Base-by-base conservation (phyloP, 106 monocot genomes). In the Dendrobium nobile region DNA sequence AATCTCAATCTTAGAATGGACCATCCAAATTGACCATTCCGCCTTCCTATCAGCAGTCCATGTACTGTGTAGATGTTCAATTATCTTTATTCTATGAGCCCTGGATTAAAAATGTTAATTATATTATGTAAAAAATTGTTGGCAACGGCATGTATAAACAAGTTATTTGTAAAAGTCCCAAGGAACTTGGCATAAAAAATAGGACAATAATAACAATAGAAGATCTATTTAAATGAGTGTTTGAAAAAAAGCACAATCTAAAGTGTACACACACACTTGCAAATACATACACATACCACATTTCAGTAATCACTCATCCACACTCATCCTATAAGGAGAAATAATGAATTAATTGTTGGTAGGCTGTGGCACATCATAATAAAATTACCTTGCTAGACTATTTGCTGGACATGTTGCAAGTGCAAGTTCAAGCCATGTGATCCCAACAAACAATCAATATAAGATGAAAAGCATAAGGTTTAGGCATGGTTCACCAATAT, bases 11-110 rank as follows among this genome's bases (percentile, higher is more conserved):
- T 89, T 95, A 2, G 94, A 95, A 86, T 98, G 90, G 76, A 95
- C 91, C 84, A 95, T 98, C 98, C 98, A 98, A 77, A 98, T 98
- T 78, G 98, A 95, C 95, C 98, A 99, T 87, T 99, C 93, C 41
- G 95, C 77, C 82, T 95, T 99, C 58, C 98, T 83, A 79, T 99
- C 95, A 67, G 54, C 47, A 28, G 89, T 82, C 98, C 98, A 99
- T 43, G 81, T 67, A 73, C 88, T 84, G 77, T 81, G 84, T 27
- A 99, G 86, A 83, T 99, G 72, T 44, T 91, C 89, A 77, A 99
- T 72, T 81, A 99, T 85, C 82, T 83, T 89, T 19, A 77, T 86
- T 80, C 87, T 88, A 79, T 93, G 84, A 48, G 72, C 78, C 88
- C 98, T 99, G 89, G 11, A 84, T 26, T 17, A 43, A 40, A 40